Evolutionary conservation across 2,329 filamentous ascomycete species (phyloP), one percentile per base, ranked within the genome.

Genomic region (Aureobasidium leucospermi): DNA sequence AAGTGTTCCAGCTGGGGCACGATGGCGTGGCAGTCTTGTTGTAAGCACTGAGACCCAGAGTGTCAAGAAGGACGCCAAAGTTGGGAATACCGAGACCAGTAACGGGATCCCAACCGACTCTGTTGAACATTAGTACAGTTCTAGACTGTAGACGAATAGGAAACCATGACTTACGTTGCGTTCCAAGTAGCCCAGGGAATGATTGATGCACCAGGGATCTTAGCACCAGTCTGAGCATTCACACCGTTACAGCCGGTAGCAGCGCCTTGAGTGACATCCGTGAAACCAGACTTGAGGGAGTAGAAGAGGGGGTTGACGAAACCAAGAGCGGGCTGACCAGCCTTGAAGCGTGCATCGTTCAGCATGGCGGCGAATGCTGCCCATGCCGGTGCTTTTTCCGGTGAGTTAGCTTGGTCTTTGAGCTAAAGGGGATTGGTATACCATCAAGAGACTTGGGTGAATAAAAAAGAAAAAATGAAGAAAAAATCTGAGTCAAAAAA

Each of bases 311-410:
- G 81, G 63, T 85, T 84, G 46, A 85, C 62, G 71, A 81, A 84
- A 0, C 82, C 82, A 51, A 84, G 69, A 0, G 75, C 68, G 0
- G 76, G 67, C 66, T 79, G 76, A 6, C 79, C 78, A 2, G 69
- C 71, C 0, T 75, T 71, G 34, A 85, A 68, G 32, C 83, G 74
- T 1, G 80, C 82, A 65, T 86, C 83, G 63, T 87, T 87, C 61
- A 87, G 73, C 3, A 87, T 75, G 1, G 80, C 74, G 46, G 87
- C 74, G 43, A 87, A 74, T 6, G 76, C 79, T 1, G 81, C 79
- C 29, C 82, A 80, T 0, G 81, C 72, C 0, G 85, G 85, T 1
- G 80, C 34, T 23, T 19, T 19, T n/a, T n/a, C n/a, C n/a, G 19
- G 19, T 23, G 2, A 23, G 23, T 23, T 23, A 23, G 23, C 3